Evolutionary conservation across 2,329 filamentous ascomycete genomes (phyloP).

Genomic region (Fusarium globosum): DNA sequence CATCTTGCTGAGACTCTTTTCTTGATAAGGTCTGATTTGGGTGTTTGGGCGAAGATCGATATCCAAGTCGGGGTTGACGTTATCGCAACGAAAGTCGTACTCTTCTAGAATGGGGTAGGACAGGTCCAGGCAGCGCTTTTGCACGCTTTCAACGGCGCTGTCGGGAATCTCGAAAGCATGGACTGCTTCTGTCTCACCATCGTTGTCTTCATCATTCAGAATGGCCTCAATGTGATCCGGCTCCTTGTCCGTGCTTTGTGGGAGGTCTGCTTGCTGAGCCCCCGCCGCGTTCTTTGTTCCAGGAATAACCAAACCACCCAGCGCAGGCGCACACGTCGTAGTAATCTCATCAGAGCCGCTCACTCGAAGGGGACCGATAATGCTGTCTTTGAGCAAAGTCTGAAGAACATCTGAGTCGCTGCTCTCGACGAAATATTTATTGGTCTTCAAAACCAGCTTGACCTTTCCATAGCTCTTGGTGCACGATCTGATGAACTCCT

Average conservation of each 20-base stretch:
- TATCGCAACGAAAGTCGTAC: constrained; percentile 95
- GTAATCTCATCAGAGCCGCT: constrained; percentile 78
- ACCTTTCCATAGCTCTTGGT: constrained; percentile 95
- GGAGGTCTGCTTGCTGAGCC: constrained; percentile 77
- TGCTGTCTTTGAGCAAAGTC: constrained; percentile 81
- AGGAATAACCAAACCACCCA: constrained; percentile 88
- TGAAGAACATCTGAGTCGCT: constrained; percentile 89
- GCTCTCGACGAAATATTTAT: constrained; percentile 93
- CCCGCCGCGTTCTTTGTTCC: constrained; percentile 94
- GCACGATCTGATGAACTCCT: constrained; percentile 80
- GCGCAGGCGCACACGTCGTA: constrained; percentile 80
- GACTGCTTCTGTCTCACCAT: constrained; percentile 86
- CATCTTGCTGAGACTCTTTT: constrained; percentile 98
- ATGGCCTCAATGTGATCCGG: background rate
- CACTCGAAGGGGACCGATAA: constrained; percentile 82
- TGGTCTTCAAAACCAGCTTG: constrained; percentile 93
- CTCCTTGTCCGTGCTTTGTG: constrained; percentile 57
- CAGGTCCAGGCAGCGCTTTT: constrained; percentile 88
- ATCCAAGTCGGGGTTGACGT: constrained; percentile 87
- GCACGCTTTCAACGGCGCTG: constrained; percentile 83
- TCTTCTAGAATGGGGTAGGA: constrained; percentile 91
- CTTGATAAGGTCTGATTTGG: constrained; percentile 93
- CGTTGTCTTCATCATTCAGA: constrained; percentile 73
- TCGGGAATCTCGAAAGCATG: constrained; percentile 93
- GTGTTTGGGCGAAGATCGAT: constrained; percentile 92